Conservation (phyloP, 441 rosid genomes). For the Populus trichocarpa region DNA sequence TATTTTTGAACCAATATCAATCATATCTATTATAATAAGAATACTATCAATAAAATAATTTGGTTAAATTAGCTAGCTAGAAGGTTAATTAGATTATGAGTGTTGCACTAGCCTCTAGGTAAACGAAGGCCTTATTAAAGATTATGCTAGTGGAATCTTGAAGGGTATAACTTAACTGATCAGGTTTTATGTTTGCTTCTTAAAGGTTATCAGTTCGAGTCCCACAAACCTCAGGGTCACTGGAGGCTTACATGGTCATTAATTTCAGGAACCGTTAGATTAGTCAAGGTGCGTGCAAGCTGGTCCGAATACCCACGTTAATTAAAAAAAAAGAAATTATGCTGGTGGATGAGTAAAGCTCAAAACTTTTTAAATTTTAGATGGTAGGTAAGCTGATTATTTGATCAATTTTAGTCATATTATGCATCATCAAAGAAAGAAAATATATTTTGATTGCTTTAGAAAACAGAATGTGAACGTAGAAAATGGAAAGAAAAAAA, state of each 20-base stretch:
- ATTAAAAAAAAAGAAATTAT: too few species aligned
- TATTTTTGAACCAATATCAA: neutral
- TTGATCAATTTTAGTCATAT: neutral
- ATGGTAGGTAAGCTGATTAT: neutral
- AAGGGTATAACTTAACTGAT: too few species aligned
- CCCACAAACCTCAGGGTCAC: too few species aligned
- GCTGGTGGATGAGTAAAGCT: neutral
- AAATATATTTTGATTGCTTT: neutral
- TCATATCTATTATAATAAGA: too few species aligned
- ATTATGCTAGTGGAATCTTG: neutral
- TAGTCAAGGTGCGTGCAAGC: too few species aligned
- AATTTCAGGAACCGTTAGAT: accelerated
- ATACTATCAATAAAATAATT: neutral
- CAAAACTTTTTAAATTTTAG: neutral
- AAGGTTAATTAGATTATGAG: neutral
- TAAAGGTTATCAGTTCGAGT: too few species aligned
- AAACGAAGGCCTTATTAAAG: neutral
- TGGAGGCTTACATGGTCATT: too few species aligned
- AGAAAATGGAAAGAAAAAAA: neutral
- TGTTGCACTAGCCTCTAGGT: neutral
- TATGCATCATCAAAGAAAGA: too few species aligned
- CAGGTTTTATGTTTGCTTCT: too few species aligned
- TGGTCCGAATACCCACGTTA: too few species aligned
- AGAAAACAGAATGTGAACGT: neutral
- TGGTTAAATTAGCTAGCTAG: neutral